Percentiles rank a stretch among this genome's conserved stretches.
Evolutionary conservation across 331 rosid species (phyloP).

Genomic region (Phaseolus coccineus): DNA sequence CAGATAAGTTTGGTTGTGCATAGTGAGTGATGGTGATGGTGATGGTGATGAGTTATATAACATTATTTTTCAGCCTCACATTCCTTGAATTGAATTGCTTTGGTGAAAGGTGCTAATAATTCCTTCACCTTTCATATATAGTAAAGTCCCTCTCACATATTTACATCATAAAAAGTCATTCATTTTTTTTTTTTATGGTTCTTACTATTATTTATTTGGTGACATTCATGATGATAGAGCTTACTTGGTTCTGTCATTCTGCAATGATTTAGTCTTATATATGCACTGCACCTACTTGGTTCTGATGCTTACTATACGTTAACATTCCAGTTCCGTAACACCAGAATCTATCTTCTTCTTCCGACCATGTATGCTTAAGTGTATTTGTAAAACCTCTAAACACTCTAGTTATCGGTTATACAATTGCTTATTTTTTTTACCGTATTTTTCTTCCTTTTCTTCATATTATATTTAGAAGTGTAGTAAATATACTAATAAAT

Average conservation of each 20-base stretch:
- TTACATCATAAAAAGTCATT: neutral
- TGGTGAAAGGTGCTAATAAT: neutral
- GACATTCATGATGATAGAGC: neutral
- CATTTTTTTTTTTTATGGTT: too few relatives aligned
- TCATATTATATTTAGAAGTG: too few relatives aligned
- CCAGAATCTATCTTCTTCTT: too few relatives aligned
- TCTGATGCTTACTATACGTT: neutral
- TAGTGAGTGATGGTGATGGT: neutral
- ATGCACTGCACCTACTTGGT: neutral
- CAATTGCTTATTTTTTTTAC: too few relatives aligned
- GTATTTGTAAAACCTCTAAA: too few relatives aligned
- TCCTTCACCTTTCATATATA: neutral
- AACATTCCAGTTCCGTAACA: too few relatives aligned
- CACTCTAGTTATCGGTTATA: too few relatives aligned
- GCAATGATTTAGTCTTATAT: neutral
- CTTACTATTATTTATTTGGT: too few relatives aligned
- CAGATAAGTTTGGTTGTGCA: too few relatives aligned
- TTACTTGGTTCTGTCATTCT: neutral
- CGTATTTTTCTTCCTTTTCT: too few relatives aligned
- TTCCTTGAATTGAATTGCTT: neutral
- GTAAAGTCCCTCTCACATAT: neutral
- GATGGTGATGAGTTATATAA: neutral
- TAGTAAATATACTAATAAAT: too few relatives aligned
- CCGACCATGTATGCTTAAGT: too few relatives aligned
- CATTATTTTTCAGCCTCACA: neutral